Base-by-base conservation (phyloP, 371 early-diverging fungal genomes). In the Apophysomyces ossiformis region DNA sequence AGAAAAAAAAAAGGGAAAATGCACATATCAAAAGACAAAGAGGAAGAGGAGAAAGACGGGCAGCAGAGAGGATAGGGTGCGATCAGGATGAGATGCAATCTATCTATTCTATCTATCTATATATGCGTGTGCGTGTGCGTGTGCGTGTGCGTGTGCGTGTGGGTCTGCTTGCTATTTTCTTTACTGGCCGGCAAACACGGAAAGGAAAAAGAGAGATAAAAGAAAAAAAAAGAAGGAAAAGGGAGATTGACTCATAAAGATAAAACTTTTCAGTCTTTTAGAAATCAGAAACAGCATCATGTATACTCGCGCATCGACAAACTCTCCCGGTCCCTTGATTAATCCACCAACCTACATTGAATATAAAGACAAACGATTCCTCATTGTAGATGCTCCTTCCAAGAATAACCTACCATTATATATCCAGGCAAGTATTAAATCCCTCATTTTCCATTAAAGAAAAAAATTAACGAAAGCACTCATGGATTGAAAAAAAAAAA, bases 361-460 rank as follows among this genome's bases (percentile, higher is more conserved):
- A 69, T 74, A 79, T 54, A 75, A 77, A 43, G 70, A 66, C 18
- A 60, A 76, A 36, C 79, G 81, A 26, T 83, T 83, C 50, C 57
- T 83, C 56, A 83, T 83, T 62, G 84, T 83, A 13, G 84, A 83
- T 67, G 81, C 84, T 54, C 84, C 84, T 13, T 79, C 79, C 60
- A 79, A 75, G 36, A 83, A 77, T 39, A 83, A 79, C 58, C 66
- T 83, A 7, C 84, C 84, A 7, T 64, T 81, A 13, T 83, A 83
- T 58, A 47, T 83, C 26, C 58, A 76, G 69, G 84, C 79, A 75
- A 65, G 63, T 26, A 26, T 3, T 1, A 26, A 26, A 26, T 26
- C 32, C 32, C 32, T 26, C 32, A 2, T 26, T 26, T 26, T 3
- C 32, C 32, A 26, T 26, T 2, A 26, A 26, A 0, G 3, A 26